These are phyloP conservation scores for Sporopachydermia cereana DNA, from an alignment of 1,139 yeast species.

Conservation along the genomic window DNA sequence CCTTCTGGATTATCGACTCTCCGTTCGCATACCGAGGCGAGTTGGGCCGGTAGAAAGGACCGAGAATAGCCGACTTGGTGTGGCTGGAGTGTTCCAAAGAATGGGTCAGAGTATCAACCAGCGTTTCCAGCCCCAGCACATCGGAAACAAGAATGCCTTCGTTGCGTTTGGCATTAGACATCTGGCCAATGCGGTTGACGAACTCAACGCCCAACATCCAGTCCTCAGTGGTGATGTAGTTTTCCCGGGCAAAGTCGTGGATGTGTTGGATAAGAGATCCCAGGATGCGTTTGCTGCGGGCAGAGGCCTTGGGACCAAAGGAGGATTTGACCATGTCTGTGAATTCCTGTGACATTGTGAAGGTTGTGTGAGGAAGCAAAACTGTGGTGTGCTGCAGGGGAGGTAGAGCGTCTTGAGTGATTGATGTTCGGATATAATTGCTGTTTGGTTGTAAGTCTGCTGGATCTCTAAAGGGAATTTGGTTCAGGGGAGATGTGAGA, in stretches of 20 bases:
- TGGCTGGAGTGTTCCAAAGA: slow-evolving; percentile 17
- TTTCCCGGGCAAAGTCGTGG: slow-evolving; percentile 28
- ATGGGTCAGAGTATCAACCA: slow-evolving; percentile 25
- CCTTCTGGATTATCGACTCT: slow-evolving; percentile 23
- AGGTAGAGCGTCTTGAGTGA: too few species aligned
- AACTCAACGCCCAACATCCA: slow-evolving; percentile 26
- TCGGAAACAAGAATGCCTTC: slow-evolving; percentile 27
- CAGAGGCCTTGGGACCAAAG: slow-evolving; percentile 24
- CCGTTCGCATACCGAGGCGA: slow-evolving; percentile 23
- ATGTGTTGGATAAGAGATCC: slow-evolving; percentile 25
- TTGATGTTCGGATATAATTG: too few species aligned
- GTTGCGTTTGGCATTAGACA: slow-evolving; percentile 24
- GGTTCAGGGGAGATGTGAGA: too few species aligned
- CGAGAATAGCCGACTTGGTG: slow-evolving; percentile 24
- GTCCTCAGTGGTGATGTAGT: slow-evolving; percentile 26
- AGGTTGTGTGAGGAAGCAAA: too few species aligned
- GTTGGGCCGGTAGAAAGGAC: slow-evolving; percentile 24
- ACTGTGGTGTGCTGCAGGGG: too few species aligned
- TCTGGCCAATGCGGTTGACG: slow-evolving; percentile 25
- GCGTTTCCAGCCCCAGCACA: slow-evolving; percentile 25
- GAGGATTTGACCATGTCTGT: slow-evolving; percentile 22
- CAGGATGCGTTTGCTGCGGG: slow-evolving; percentile 19
- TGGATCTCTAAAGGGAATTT: too few species aligned
- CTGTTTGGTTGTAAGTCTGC: too few species aligned
- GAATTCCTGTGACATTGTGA: slow-evolving; percentile 21